Evolutionary conservation across 768 basidiomycete genomes (phyloP).

Genomic region (Termitomyces sp.): DNA sequence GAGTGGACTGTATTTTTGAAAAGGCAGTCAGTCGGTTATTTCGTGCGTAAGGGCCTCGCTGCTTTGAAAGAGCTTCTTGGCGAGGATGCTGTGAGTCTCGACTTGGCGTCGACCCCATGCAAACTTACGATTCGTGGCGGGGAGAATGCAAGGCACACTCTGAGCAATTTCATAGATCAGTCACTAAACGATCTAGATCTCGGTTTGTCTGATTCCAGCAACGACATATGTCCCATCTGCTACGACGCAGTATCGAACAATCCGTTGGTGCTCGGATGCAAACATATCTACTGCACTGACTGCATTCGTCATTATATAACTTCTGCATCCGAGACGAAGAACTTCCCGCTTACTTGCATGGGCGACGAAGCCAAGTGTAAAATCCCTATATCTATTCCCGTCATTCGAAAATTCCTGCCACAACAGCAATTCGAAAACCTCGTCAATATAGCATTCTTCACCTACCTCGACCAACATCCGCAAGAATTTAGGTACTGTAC

Average conservation of each 20-base stretch:
- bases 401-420: conserved; percentile 50
- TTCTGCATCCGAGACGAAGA: conserved; percentile 36
- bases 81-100: conserved; percentile 48
- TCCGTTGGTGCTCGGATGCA: conserved; percentile 42
- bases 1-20: conserved; percentile 39
- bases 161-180: conserved; percentile 42
- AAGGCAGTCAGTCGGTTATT: conserved; percentile 41
- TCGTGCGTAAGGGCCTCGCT: conserved; percentile 47
- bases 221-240: conserved; percentile 51
- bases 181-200: conserved; percentile 25
- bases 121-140: conserved; percentile 52
- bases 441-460: conserved; percentile 51
- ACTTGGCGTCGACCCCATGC: conserved; percentile 31
- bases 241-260: conserved; percentile 37
- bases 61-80: conserved; percentile 52
- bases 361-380: conserved; percentile 57
- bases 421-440: conserved; percentile 48
- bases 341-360: conserved; percentile 64
- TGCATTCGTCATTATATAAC: conserved; percentile 48
- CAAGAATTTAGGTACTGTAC: conserved; percentile 64
- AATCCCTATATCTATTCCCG: conserved; percentile 47
- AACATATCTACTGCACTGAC: conserved; percentile 46
- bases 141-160: conserved; percentile 48
- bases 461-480: conserved; percentile 52
- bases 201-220: conserved; percentile 1